phyloP scores from a whole-genome alignment of 345 rosid genomes.

The Bretschneidera sinensis region DNA sequence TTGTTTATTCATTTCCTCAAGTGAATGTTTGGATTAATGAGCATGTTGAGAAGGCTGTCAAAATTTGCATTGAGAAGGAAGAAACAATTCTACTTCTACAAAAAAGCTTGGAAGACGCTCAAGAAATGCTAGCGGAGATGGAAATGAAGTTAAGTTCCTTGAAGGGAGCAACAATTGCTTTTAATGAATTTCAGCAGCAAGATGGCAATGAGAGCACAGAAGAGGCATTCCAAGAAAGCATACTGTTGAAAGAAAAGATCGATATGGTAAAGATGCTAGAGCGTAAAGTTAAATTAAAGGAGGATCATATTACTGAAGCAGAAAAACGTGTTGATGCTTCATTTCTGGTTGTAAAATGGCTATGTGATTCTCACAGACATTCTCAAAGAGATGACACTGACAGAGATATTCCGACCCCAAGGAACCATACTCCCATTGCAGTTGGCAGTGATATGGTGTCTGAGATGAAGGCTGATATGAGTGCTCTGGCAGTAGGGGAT shows the following conservation, averaged over 20 bases:
- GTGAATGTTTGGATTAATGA: constrained; percentile 51
- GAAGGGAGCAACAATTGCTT: constrained; percentile 62
- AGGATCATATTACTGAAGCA: constrained; percentile 36
- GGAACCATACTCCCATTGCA: constrained; percentile 10
- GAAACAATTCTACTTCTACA: constrained; percentile 65
- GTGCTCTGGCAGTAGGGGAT: constrained; percentile 18
- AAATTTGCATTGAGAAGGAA: constrained; percentile 74
- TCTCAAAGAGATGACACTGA: constrained; percentile 13
- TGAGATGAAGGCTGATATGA: constrained; percentile 6
- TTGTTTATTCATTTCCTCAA: constrained; percentile 65
- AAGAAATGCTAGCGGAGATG: constrained; percentile 63
- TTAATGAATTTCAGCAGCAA: constrained; percentile 44
- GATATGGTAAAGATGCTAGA: constrained; percentile 30
- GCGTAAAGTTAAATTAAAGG: constrained; percentile 30
- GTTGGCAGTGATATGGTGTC: constrained; percentile 4
- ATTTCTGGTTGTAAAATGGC: constrained; percentile 47
- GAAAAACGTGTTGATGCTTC: constrained; percentile 46
- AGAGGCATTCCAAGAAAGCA: constrained; percentile 29
- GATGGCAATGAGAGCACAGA: constrained; percentile 32
- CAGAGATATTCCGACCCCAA: constrained; percentile 12
- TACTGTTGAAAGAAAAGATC: constrained; percentile 39
- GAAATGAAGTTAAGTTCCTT: constrained; percentile 64
- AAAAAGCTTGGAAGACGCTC: constrained; percentile 83
- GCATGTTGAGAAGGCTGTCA: constrained; percentile 71
- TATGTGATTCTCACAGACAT: constrained; percentile 31